Conservation (phyloP, 2,329 filamentous ascomycete species). For the Orbilia blumenaviensis region DNA sequence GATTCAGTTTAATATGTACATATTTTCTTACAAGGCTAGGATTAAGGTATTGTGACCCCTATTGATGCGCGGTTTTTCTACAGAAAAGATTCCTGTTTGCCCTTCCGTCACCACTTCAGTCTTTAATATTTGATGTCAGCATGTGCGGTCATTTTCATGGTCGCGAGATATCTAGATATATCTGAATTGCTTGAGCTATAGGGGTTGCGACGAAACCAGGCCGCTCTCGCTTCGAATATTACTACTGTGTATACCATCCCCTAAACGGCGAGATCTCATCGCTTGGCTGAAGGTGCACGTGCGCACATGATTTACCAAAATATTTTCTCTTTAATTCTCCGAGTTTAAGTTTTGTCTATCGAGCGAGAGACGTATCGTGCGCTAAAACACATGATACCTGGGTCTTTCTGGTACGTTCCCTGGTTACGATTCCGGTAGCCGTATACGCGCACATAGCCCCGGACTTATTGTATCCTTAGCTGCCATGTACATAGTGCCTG, state of each 20-base stretch:
- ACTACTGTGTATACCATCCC: too few relatives aligned
- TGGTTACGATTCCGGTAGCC: too few relatives aligned
- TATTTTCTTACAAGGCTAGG: neutral
- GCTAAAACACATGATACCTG: constrained; percentile 18
- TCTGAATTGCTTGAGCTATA: neutral
- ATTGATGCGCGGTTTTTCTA: neutral
- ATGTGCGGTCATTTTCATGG: neutral
- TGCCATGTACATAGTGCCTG: neutral
- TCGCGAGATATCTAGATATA: neutral
- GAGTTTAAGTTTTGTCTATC: too few relatives aligned
- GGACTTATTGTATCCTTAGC: neutral
- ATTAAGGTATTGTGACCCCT: neutral
- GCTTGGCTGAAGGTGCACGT: constrained; percentile 13
- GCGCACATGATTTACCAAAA: constrained; percentile 2
- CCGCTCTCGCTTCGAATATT: constrained; percentile 1
- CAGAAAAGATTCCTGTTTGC: neutral
- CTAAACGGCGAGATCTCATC: too few relatives aligned
- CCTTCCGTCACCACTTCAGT: neutral
- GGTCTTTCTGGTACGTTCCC: too few relatives aligned
- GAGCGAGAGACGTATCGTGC: too few relatives aligned
- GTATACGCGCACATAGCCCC: too few relatives aligned
- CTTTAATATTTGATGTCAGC: constrained; percentile 15
- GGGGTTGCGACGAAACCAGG: neutral
- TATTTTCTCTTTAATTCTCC: neutral
- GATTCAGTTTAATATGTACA: too few relatives aligned